Conservation (phyloP, 202 grass and related monocot genomes). For the Digitaria exilis region DNA sequence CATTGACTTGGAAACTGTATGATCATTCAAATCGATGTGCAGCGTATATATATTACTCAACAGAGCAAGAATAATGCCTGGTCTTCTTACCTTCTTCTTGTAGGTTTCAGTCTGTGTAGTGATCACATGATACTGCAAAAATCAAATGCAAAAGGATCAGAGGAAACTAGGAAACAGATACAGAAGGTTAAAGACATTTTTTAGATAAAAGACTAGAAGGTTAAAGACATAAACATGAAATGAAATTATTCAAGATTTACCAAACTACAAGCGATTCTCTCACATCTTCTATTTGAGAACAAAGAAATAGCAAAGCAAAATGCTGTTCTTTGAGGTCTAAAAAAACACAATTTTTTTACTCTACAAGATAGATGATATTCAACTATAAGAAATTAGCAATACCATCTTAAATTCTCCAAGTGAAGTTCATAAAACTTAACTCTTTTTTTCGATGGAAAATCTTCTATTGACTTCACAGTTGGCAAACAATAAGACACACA, state of each 20-base stretch:
- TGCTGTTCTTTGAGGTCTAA: not conserved
- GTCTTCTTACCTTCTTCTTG: conserved; percentile 93
- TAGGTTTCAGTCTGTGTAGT: conserved; percentile 86
- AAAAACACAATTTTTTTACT: not conserved
- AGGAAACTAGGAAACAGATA: not conserved
- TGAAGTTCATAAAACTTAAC: too few species aligned
- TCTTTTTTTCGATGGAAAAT: not conserved
- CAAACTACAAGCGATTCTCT: not conserved
- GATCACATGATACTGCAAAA: conserved; percentile 86
- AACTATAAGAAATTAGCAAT: not conserved
- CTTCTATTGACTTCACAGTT: not conserved
- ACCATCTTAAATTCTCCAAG: not conserved
- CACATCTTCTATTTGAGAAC: not conserved
- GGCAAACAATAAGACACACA: not conserved
- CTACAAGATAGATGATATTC: not conserved
- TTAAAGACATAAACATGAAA: too few species aligned
- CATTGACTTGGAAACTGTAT: not conserved
- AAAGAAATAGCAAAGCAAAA: not conserved
- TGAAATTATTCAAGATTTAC: not conserved
- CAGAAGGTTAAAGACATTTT: not conserved
- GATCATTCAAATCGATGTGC: not conserved
- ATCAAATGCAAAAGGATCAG: conserved; percentile 17
- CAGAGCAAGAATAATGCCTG: not conserved
- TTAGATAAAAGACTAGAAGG: too few species aligned
- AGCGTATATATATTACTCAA: too few species aligned